A percentile compares a stretch with the other conserved stretches of the same genome.
These are phyloP conservation scores for Aeminium ludgeri DNA, from an alignment of 495 filamentous ascomycete genomes.

Conservation along the genomic window DNA sequence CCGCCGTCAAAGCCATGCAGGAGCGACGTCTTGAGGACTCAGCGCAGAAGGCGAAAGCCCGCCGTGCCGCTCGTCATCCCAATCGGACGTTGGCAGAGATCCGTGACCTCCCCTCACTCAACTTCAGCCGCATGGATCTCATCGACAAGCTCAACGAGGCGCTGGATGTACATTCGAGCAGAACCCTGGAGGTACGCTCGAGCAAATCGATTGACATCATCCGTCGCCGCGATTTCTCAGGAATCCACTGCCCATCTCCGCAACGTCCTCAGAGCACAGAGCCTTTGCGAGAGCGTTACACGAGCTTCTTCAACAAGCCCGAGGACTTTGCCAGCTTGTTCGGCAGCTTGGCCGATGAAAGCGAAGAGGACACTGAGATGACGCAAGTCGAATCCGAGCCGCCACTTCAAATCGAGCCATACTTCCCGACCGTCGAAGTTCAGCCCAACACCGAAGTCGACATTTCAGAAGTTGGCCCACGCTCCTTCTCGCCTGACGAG, in stretches of 20 bases:
- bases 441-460: constrained; percentile 9
- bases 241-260: constrained; percentile 15
- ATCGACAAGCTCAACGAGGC: constrained; percentile 24
- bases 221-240: constrained; percentile 13
- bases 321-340: constrained; percentile 16
- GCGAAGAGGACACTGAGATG: constrained; percentile 1
- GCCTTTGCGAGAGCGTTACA: constrained; percentile 22
- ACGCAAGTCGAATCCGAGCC: background rate
- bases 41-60: constrained; percentile 12
- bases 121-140: constrained; percentile 26
- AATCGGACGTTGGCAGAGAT: constrained; percentile 17
- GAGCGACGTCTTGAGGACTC: constrained; percentile 15
- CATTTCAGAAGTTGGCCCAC: constrained; percentile 3
- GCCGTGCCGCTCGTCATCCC: constrained; percentile 14
- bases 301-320: constrained; percentile 23
- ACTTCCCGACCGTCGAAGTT: constrained; percentile 7
- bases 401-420: background rate
- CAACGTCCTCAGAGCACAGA: constrained; percentile 18
- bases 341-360: background rate
- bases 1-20: constrained; percentile 17
- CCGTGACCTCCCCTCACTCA: constrained; percentile 23
- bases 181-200: constrained; percentile 16
- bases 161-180: constrained; percentile 16
- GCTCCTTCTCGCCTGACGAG: constrained; percentile 19
- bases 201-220: constrained; percentile 18